Base-by-base conservation (phyloP, 2,329 filamentous ascomycete genomes). In the Alternaria panax region DNA sequence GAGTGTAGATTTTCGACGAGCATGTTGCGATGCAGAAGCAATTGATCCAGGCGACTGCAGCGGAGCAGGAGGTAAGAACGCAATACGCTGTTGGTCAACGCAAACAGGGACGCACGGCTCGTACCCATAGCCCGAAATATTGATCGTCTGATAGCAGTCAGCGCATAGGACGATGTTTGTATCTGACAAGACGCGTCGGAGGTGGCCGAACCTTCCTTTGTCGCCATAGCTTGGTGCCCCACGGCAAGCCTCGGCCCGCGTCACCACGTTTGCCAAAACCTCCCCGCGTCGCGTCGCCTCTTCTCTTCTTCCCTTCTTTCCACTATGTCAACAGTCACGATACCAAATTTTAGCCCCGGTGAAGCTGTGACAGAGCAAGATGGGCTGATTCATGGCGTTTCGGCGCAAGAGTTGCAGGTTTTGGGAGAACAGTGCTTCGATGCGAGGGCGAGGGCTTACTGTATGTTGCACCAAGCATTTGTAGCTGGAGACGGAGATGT, bases 371-470 rank as follows among this genome's bases (percentile, higher is more conserved):
- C 62, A 64, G 78, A 74, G 53, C 75, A 79, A 60, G 67, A 80
- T 79, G 51, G 80, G 52, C 63, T 83, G 71, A 79, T 82, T 41
- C 73, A 83, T 67, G 81, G 81, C 22, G 81, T 96, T 42, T 87
- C 86, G 9, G 75, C 79, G 16, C 75, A 81, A 48, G 90, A 96
- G 76, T 86, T 96, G 75, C 76, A 82, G 59, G 81, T 83, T 41
- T 86, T 97, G 47, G 85, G 85, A 53, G 78, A 81, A 58, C 83
- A 86, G 73, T 88, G 90, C 66, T 82, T 86, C 53, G 87, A 87
- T 6, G 92, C 93, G 60, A 96, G 96, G 78, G 83, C 83, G 2
- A 85, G 83, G 54, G 93, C 94, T 34, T 97, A 98, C 81, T 96
- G 93, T 86, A 80, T 77, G 80, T 82, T 18, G 30, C 5, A 25